These are phyloP conservation scores for Areca catechu DNA, from an alignment of 176 grass and related monocot species.

Conservation along the genomic window DNA sequence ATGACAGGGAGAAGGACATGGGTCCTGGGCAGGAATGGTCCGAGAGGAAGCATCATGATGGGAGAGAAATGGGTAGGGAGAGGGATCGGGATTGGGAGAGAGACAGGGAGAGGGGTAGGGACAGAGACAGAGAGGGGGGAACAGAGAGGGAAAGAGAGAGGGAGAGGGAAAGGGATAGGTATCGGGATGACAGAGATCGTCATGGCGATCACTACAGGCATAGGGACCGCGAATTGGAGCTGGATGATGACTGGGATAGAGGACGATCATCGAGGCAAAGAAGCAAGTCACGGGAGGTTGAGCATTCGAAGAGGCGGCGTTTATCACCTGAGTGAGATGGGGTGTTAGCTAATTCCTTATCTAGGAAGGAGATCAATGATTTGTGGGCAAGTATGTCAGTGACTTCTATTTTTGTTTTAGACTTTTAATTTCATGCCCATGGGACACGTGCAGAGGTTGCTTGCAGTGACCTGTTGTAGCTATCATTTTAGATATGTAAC, in stretches of 20 bases:
- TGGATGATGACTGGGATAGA: conserved; percentile 62
- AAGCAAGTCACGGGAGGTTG: conserved; percentile 62
- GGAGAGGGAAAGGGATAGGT: conserved; percentile 44
- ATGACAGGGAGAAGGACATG: neutral
- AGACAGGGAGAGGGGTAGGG: conserved; percentile 24
- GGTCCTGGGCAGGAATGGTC: neutral
- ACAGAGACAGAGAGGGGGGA: conserved; percentile 44
- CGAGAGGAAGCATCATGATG: neutral
- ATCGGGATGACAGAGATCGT: conserved; percentile 64
- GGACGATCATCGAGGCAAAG: conserved; percentile 47
- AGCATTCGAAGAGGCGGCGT: conserved; percentile 67
- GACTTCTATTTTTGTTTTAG: no score
- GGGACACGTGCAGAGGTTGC: no score
- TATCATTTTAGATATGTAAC: no score
- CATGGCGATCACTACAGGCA: conserved; percentile 49
- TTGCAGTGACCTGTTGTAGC: no score
- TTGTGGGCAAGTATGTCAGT: no score
- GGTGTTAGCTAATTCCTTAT: no score
- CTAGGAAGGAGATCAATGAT: no score
- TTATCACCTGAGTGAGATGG: conserved; percentile 36
- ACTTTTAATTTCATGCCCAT: no score
- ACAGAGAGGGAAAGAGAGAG: conserved; percentile 43
- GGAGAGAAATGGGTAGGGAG: conserved; percentile 21
- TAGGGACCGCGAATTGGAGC: conserved; percentile 46
- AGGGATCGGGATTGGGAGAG: conserved; percentile 42